Evolutionary conservation across 495 filamentous ascomycete species (phyloP).

Genomic region (Rostrohypoxylon terebratum): DNA sequence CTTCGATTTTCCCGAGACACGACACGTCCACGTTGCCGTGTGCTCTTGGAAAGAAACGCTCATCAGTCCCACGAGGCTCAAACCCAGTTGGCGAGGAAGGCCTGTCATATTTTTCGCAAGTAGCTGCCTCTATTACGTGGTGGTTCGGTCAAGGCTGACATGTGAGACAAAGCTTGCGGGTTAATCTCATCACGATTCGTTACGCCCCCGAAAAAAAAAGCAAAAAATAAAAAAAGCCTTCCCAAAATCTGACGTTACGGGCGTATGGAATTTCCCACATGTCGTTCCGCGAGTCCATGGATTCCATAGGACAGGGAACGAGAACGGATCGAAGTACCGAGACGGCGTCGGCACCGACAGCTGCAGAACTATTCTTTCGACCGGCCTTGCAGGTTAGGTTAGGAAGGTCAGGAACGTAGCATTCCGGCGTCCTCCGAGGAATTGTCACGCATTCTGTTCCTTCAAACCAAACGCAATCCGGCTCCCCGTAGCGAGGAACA

Average conservation of each 20-base stretch:
- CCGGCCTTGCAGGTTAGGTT: background rate
- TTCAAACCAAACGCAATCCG: background rate
- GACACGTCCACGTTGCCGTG: background rate
- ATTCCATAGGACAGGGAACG: background rate
- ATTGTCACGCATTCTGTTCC: background rate
- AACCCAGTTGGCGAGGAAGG: background rate
- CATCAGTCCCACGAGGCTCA: background rate
- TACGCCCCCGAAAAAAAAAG: background rate
- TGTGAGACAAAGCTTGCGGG: slow-evolving; percentile 2
- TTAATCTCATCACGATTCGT: background rate
- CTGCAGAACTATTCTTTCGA: background rate
- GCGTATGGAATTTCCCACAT: background rate
- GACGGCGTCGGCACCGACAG: background rate
- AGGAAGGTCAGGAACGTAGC: background rate
- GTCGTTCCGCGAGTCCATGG: background rate
- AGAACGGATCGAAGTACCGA: background rate
- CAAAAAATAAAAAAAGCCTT: background rate
- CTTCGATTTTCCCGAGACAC: background rate
- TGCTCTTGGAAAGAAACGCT: too few relatives aligned
- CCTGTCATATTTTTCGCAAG: background rate
- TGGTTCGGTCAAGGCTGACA: slow-evolving; percentile 5
- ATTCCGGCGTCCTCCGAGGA: background rate
- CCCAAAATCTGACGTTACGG: background rate
- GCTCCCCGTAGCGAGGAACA: background rate
- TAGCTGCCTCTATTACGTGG: background rate